Conservation (phyloP, 441 rosid genomes). For the Croton laevigatus region DNA sequence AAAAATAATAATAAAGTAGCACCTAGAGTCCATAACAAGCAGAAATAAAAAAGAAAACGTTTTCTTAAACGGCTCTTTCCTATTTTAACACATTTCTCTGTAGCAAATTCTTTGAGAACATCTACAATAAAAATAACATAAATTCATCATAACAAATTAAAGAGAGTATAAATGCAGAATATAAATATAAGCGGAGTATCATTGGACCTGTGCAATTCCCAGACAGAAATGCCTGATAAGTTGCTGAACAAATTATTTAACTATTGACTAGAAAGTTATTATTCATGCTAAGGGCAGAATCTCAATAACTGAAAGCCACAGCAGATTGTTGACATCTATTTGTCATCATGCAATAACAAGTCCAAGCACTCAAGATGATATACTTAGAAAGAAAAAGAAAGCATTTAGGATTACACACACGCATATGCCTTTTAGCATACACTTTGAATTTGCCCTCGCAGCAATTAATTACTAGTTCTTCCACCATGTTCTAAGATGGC, state of each 20-base stretch:
- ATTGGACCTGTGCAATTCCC: constrained; percentile 65
- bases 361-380: too few relatives aligned
- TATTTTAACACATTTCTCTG: too few relatives aligned
- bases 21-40: too few relatives aligned
- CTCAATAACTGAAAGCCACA: not conserved
- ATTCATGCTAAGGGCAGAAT: constrained; percentile 6
- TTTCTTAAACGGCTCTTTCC: too few relatives aligned
- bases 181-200: too few relatives aligned
- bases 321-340: not conserved
- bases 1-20: too few relatives aligned
- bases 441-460: not conserved
- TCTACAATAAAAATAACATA: too few relatives aligned
- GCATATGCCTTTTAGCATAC: not conserved
- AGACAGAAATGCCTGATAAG: constrained; percentile 16
- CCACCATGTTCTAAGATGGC: not conserved
- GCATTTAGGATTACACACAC: not conserved
- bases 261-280: constrained; percentile 7
- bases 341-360: not conserved
- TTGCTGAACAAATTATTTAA: constrained; percentile 1
- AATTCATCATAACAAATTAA: too few relatives aligned
- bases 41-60: too few relatives aligned
- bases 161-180: too few relatives aligned
- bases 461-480: not conserved
- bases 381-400: too few relatives aligned
- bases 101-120: too few relatives aligned